phyloP scores from a whole-genome alignment of 352 stramenopile species.

The Pythium angustatum region DNA sequence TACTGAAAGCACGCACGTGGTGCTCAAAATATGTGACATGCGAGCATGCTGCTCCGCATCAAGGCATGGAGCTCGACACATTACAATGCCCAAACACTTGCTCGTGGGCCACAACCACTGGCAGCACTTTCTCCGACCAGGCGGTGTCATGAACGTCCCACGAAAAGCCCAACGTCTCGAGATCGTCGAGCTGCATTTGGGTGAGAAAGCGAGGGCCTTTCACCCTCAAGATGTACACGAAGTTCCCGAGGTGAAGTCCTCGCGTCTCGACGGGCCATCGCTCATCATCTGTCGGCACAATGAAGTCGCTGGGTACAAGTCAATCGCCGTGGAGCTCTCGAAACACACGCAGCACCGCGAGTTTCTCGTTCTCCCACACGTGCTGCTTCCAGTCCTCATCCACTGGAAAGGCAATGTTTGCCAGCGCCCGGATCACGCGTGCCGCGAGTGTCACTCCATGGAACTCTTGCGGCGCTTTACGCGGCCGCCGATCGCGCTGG shows the following conservation, averaged over 20 bases:
- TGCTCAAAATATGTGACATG: no score
- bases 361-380: constrained; percentile 19
- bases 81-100: constrained; percentile 21
- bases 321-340: constrained; percentile 35
- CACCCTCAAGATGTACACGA: constrained; percentile 29
- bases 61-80: no score
- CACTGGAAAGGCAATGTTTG: constrained; percentile 23
- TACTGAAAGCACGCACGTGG: no score
- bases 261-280: constrained; percentile 38
- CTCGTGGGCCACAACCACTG: constrained; percentile 21
- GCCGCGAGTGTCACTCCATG: no score
- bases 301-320: constrained; percentile 41
- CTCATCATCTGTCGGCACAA: constrained; percentile 33
- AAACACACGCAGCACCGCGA: constrained; percentile 33
- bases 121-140: constrained; percentile 28
- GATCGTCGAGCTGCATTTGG: constrained; percentile 14
- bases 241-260: constrained; percentile 39
- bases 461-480: no score
- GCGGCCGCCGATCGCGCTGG: no score
- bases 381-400: constrained; percentile 27
- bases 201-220: constrained; percentile 11
- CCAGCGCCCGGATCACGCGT: no score
- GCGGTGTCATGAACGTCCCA: constrained; percentile 26
- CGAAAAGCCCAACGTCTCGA: constrained; percentile 29
- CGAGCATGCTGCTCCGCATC: no score